Conservation (phyloP, 2,329 filamentous ascomycete genomes). For the Colletotrichum horii region DNA sequence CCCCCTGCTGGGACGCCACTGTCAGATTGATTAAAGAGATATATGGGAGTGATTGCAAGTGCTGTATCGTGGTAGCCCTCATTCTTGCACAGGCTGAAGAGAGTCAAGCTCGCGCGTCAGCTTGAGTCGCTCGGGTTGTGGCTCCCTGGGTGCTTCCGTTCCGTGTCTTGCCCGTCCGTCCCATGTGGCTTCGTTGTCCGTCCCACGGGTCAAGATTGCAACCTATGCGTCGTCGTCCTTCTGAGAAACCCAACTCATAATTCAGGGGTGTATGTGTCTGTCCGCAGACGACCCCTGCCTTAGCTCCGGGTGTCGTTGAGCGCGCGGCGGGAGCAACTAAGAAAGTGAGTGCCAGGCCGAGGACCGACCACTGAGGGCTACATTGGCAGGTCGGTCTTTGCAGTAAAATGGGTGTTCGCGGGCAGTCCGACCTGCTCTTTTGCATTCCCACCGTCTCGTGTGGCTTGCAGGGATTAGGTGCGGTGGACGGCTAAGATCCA, state of each 20-base stretch:
- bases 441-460: slow-evolving; percentile 17
- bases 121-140: neutral
- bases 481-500: slow-evolving; percentile 15
- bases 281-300: slow-evolving; percentile 12
- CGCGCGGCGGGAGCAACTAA: neutral
- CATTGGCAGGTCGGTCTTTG: neutral
- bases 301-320: slow-evolving; percentile 13
- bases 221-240: neutral
- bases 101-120: neutral
- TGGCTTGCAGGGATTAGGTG: slow-evolving; percentile 20
- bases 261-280: slow-evolving; percentile 11
- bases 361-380: neutral
- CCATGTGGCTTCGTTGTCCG: neutral
- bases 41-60: neutral
- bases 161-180: neutral
- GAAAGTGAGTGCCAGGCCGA: slow-evolving; percentile 12
- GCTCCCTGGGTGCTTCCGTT: neutral
- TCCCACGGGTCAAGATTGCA: neutral
- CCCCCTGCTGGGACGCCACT: neutral
- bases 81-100: neutral
- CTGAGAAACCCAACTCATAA: neutral
- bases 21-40: slow-evolving; percentile 5
- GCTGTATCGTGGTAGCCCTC: neutral
- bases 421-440: slow-evolving; percentile 6
- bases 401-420: neutral